Conservation (phyloP, 306 rosid species). For the Parietaria judaica region DNA sequence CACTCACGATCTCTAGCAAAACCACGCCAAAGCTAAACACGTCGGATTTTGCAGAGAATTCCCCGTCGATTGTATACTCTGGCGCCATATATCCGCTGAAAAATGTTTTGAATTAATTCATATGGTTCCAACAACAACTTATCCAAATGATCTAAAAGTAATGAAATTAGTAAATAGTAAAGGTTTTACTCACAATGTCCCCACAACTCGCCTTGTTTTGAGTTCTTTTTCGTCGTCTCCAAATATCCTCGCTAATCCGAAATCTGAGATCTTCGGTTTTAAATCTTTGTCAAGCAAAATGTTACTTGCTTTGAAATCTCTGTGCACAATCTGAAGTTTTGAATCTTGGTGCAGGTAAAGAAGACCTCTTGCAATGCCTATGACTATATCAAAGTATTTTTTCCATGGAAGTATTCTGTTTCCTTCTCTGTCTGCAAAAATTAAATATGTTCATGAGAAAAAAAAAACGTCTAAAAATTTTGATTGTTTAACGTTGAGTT, state of each 20-base stretch:
- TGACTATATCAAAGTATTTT: not conserved
- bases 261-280: conserved; percentile 16
- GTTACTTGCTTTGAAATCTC: conserved; percentile 18
- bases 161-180: no score
- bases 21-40: conserved; percentile 27
- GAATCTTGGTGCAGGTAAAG: conserved; percentile 18
- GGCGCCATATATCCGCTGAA: conserved; percentile 30
- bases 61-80: conserved; percentile 22
- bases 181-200: conserved; percentile 9
- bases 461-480: no score
- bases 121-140: not conserved
- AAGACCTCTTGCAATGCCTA: conserved; percentile 15
- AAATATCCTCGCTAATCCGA: conserved; percentile 16
- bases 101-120: not conserved
- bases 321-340: conserved; percentile 9
- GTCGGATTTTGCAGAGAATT: conserved; percentile 19
- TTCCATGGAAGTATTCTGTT: not conserved
- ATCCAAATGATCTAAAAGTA: no score
- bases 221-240: conserved; percentile 7
- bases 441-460: no score
- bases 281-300: conserved; percentile 9
- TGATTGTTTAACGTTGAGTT: no score
- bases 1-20: conserved; percentile 22
- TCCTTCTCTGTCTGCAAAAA: conserved; percentile 4
- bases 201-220: conserved; percentile 7